Conservation (phyloP, 2,329 filamentous ascomycete species). For the Aspergillus sp. region DNA sequence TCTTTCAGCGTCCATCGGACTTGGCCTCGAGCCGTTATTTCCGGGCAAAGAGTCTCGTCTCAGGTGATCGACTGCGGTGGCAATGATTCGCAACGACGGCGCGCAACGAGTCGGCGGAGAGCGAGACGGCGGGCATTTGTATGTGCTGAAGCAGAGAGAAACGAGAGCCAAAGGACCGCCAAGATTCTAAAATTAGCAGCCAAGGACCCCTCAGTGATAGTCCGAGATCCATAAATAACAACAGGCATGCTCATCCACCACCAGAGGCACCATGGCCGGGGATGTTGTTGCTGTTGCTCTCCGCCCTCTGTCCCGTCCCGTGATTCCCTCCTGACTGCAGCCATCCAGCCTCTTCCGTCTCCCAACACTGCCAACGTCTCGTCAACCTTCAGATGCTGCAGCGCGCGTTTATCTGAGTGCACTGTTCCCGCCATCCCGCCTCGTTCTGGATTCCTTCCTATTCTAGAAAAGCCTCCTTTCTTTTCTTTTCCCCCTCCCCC, state of each 20-base stretch:
- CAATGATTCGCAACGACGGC: not conserved
- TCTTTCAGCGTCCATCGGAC: not conserved
- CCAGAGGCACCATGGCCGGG: not conserved
- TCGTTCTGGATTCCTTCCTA: constrained; percentile 6
- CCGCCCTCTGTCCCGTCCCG: constrained; percentile 6
- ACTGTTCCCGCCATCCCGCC: not conserved
- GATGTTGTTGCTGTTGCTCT: not conserved
- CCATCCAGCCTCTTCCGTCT: not conserved
- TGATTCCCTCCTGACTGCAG: not conserved
- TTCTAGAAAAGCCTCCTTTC: constrained; percentile 7
- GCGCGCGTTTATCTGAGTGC: constrained; percentile 4
- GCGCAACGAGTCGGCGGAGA: not conserved
- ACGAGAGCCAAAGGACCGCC: not conserved
- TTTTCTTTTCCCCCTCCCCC: constrained; percentile 5
- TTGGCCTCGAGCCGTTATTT: not conserved
- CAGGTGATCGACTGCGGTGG: not conserved
- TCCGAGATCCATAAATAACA: constrained; percentile 8
- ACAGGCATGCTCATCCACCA: not conserved
- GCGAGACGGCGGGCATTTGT: not conserved
- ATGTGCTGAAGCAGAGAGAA: not conserved
- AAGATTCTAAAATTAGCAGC: constrained; percentile 6
- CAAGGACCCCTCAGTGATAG: not conserved
- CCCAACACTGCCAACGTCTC: not conserved
- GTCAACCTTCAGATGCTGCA: constrained; percentile 9
- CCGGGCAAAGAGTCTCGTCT: not conserved